Conservation (phyloP, 495 filamentous ascomycete genomes). For the Penicillium coffeae region DNA sequence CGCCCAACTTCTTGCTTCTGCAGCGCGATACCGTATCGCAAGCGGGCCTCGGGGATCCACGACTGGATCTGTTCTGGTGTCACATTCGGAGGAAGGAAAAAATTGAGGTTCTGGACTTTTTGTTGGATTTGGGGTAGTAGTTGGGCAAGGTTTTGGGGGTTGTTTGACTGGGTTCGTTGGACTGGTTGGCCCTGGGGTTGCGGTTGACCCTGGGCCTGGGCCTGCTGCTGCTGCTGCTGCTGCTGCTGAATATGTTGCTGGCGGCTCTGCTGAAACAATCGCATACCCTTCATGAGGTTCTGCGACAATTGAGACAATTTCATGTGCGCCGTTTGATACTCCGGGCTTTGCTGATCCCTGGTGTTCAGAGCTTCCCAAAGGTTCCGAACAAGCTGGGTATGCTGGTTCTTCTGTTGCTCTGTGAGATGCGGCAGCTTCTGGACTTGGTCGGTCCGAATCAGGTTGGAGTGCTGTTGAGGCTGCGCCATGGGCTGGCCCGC, state of each 20-base stretch:
- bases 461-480: slow-evolving; percentile 41
- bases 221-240: slow-evolving; percentile 1
- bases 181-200: slow-evolving; percentile 27
- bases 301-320: slow-evolving; percentile 64
- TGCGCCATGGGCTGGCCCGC: slow-evolving; percentile 32
- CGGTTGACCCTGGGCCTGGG: neutral
- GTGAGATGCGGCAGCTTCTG: slow-evolving; percentile 47
- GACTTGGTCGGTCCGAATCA: slow-evolving; percentile 52
- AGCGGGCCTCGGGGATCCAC: slow-evolving; percentile 50
- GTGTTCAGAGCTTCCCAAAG: slow-evolving; percentile 61
- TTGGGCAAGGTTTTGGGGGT: slow-evolving; percentile 38
- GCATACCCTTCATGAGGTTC: slow-evolving; percentile 58
- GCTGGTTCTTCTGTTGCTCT: slow-evolving; percentile 62
- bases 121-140: slow-evolving; percentile 42
- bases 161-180: slow-evolving; percentile 37
- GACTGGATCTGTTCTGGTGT: slow-evolving; percentile 43
- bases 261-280: slow-evolving; percentile 41
- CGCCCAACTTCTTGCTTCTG: slow-evolving; percentile 51
- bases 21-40: slow-evolving; percentile 49
- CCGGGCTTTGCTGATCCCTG: slow-evolving; percentile 48
- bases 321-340: slow-evolving; percentile 58
- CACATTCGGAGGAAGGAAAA: slow-evolving; percentile 46
- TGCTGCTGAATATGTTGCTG: slow-evolving; percentile 37
- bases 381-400: slow-evolving; percentile 56
- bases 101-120: slow-evolving; percentile 43